Evolutionary conservation across 73 alveolate genomes (phyloP).

Genomic region (Stentor coeruleus): DNA sequence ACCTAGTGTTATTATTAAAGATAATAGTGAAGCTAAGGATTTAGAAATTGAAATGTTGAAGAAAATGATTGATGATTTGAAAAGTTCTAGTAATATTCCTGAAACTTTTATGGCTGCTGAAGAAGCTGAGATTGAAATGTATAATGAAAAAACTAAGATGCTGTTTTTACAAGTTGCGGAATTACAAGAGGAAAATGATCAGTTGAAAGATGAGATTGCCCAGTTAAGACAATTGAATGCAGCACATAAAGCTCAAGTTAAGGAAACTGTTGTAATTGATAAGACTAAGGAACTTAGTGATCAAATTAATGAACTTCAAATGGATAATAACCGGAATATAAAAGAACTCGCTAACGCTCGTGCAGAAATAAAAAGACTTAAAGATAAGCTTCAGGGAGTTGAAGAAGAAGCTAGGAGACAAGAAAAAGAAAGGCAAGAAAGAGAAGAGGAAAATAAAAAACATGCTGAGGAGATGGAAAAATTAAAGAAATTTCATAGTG

Average conservation of each 20-base stretch:
- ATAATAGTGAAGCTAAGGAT: background rate
- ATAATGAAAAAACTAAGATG: background rate
- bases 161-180: background rate
- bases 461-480: background rate
- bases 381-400: background rate
- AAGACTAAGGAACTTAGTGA: background rate
- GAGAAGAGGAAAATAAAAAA: background rate
- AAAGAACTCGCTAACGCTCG: too few species aligned
- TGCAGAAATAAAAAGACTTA: too few species aligned
- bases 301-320: too few species aligned
- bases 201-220: background rate
- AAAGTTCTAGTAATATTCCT: background rate
- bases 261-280: background rate
- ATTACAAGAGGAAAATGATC: background rate
- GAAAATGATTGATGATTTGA: background rate
- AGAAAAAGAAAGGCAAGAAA: background rate
- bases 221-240: background rate
- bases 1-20: background rate
- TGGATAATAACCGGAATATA: too few species aligned
- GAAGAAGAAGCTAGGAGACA: background rate
- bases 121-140: conserved; percentile 11
- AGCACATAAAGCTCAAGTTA: background rate
- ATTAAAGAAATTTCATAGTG: too few species aligned
- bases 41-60: background rate
- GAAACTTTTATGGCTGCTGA: conserved; percentile 18